Base-by-base conservation (phyloP, 2,329 filamentous ascomycete species). In the Thermochaetoides dissita region DNA sequence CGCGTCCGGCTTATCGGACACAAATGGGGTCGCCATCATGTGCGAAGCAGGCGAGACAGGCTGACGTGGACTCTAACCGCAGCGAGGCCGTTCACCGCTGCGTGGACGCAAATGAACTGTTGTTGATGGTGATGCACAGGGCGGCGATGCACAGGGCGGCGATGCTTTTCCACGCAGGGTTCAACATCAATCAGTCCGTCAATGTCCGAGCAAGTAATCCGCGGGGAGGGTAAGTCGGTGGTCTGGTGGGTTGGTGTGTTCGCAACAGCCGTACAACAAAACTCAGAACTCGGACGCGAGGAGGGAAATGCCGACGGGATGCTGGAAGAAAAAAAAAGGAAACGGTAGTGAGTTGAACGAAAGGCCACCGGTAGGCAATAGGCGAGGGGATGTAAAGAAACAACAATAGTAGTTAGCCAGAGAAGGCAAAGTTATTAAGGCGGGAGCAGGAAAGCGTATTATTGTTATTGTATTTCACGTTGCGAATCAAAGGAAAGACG, bases 11-110 rank as follows among this genome's bases (percentile, higher is more conserved):
- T 51, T 46, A 41, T 52, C 47, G 39, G 52, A 51, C 34, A 47
- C 49, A 32, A 54, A 39, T 12, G 53, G 46, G 29, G 49, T 52
- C 37, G 53, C n/a, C n/a, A 55, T 55, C 4, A 17, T 51, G 32
- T 24, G 36, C 38, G 44, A 42, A 38, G 31, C 43, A 32, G 46
- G 38, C 41, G 39, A 11, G 17, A 24, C 17, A 24, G 17, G 24
- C 30, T 36, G 40, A 40, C 40, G 38, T 35, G 32, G 32, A 35
- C 38, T 40, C 37, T 12, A 38, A 28, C 12, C 24, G 8, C 37
- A 37, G 12, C 34, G 33, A 36, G 17, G 37, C 29, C 33, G 29
- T n/a, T 36, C 17, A 43, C 37, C 39, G 31, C 28, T 38, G 41
- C 42, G 41, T 37, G 33, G 40, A 34, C 35, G 40, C 41, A 40